These are phyloP conservation scores for Pseudohalonectria lignicola DNA, from an alignment of 2,329 filamentous ascomycete species.

Conservation along the genomic window DNA sequence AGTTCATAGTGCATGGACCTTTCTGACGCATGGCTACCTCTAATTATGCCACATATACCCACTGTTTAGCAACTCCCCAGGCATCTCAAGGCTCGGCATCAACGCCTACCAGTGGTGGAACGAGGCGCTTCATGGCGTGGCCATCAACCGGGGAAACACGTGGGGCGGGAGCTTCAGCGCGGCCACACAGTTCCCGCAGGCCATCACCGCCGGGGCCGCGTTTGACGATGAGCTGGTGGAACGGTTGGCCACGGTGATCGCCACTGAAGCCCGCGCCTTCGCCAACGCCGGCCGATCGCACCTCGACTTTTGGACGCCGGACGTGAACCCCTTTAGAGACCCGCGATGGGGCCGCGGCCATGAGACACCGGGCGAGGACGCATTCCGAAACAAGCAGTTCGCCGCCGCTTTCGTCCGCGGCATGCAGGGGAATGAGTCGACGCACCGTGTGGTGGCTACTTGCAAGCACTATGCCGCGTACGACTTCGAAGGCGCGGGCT, in stretches of 20 bases:
- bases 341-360: conserved; percentile 52
- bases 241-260: conserved; percentile 42
- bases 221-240: conserved; percentile 53
- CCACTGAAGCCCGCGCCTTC: conserved; percentile 54
- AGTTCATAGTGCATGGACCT: too few species aligned
- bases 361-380: conserved; percentile 36
- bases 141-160: conserved; percentile 38
- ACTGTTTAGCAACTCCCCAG: conserved; percentile 23
- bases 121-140: conserved; percentile 53
- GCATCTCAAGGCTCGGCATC: conserved; percentile 43
- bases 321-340: conserved; percentile 55
- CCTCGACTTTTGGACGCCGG: conserved; percentile 53
- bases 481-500: conserved; percentile 31
- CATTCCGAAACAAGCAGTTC: conserved; percentile 13
- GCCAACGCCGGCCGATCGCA: conserved; percentile 46
- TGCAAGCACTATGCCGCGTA: conserved; percentile 51
- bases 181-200: conserved; percentile 55
- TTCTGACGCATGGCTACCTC: too few species aligned
- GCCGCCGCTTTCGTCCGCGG: conserved; percentile 13
- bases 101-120: conserved; percentile 51
- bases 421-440: conserved; percentile 11
- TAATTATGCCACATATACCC: too few species aligned
- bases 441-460: conserved; percentile 33
- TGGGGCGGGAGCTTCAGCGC: conserved; percentile 38
- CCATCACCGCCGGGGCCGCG: conserved; percentile 49